Base-by-base conservation (phyloP, 2,329 filamentous ascomycete genomes). In the Trichoderma endophyticum region DNA sequence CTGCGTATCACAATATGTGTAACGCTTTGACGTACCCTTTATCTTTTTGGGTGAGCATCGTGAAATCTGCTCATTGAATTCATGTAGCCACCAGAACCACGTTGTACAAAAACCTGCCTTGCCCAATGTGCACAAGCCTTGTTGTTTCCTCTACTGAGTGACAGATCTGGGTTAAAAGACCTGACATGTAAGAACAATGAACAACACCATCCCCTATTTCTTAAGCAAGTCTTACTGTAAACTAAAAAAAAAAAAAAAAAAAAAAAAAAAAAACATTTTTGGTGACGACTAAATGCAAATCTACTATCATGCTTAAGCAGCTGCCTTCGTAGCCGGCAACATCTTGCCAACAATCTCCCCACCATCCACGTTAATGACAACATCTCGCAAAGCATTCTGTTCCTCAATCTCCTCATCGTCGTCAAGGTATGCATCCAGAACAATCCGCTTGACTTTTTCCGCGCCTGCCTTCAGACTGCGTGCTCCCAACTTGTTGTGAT, bases 381-480 rank as follows among this genome's bases (percentile, higher is more conserved):
- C 63, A 28, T 69, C 59, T 6, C 57, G 32, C 3, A 72, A 21
- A 6, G 9, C 8, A 11, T 48, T 14, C 6, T 30, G 26, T 9
- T 63, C 65, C 6, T 18, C 12, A 51, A 72, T 69, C 51, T 69
- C 71, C 34, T 69, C 48, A 7, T 68, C 64, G 6, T 72, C 71
- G 11, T 72, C 71, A 21, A 72, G 57, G 4, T 72, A 69, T 7
- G 48, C 64, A 18, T 72, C 71, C 15, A 72, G n/a, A 15, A 72
- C 26, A 24, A 72, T 48, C 9, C 59, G 57, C 56, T 72, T 72
- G 24, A 72, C 71, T 18, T 56, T 69, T 36, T 68, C 36, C 26
- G 64, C 63, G 2, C 64, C 71, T 7, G 64, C 30, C 26, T 57
- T 64, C 11, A 72, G 59, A 43, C 71, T 72, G 5, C 71, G 71